phyloP scores from a whole-genome alignment of 2,329 filamentous ascomycete genomes.

The Trichoderma sp. region DNA sequence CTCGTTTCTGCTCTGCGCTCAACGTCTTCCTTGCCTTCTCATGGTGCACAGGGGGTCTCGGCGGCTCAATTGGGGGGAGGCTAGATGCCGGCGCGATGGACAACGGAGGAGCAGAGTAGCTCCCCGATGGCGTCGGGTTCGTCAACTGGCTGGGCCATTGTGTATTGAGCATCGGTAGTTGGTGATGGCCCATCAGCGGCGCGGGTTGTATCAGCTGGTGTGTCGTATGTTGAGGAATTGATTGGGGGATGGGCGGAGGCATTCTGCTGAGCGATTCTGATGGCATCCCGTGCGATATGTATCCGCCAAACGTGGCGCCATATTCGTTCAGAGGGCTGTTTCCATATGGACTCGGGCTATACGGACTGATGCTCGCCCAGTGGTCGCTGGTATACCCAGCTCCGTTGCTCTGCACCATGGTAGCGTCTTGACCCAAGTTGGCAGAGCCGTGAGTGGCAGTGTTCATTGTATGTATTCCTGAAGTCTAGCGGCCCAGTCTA shows the following conservation, averaged over 20 bases:
- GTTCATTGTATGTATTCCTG: conserved; percentile 40
- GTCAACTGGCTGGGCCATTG: conserved; percentile 83
- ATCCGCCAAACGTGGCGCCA: conserved; percentile 56
- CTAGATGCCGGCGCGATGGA: conserved; percentile 61
- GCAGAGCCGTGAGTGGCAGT: conserved; percentile 39
- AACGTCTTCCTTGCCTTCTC: conserved; percentile 80
- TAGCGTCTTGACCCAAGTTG: conserved; percentile 39
- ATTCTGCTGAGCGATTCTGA: conserved; percentile 55
- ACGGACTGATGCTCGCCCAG: conserved; percentile 62
- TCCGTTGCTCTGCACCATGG: conserved; percentile 39
- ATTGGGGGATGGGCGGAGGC: conserved; percentile 56
- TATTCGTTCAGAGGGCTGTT: conserved; percentile 67
- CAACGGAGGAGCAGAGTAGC: conserved; percentile 61
- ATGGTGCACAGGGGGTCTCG: conserved; percentile 43
- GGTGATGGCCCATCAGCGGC: conserved; percentile 56
- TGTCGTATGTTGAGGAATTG: conserved; percentile 41
- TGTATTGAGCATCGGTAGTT: conserved; percentile 70
- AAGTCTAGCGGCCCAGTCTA: conserved; percentile 23
- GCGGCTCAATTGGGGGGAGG: conserved; percentile 47
- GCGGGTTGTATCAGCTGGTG: conserved; percentile 41
- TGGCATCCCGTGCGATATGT: conserved; percentile 56
- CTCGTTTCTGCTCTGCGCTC: conserved; percentile 84
- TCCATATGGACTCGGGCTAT: conserved; percentile 61
- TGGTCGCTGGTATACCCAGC: conserved; percentile 47
- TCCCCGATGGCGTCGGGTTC: conserved; percentile 58